Conservation (phyloP, 441 rosid genomes). For the Jatropha podagrica region DNA sequence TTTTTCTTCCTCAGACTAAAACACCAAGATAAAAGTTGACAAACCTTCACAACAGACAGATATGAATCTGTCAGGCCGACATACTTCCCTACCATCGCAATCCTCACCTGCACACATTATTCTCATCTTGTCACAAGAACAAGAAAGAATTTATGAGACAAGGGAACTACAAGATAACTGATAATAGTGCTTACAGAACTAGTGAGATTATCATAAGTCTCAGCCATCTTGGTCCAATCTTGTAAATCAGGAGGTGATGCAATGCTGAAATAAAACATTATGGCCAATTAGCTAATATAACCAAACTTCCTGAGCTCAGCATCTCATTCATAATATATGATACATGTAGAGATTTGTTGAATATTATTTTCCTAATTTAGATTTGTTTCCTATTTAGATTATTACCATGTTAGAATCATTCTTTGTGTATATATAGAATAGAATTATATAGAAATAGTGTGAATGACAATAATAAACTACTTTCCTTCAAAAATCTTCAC, state of each 20-base stretch:
- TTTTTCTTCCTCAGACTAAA: conserved; percentile 16
- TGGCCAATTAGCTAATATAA: conserved; percentile 15
- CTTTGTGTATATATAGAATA: too few relatives aligned
- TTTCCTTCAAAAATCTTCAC: too few relatives aligned
- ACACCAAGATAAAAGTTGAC: not conserved
- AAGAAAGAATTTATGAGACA: conserved; percentile 10
- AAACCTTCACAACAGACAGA: conserved; percentile 82
- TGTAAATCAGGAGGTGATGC: conserved; percentile 56
- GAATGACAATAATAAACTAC: too few relatives aligned
- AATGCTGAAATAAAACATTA: conserved; percentile 37
- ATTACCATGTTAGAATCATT: too few relatives aligned
- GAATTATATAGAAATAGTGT: too few relatives aligned
- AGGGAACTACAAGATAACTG: conserved; percentile 14
- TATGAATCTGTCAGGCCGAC: conserved; percentile 81
- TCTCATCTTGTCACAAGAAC: conserved; percentile 16
- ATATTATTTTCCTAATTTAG: too few relatives aligned
- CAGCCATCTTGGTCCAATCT: conserved; percentile 83
- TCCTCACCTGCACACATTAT: conserved; percentile 53
- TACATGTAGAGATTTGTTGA: not conserved
- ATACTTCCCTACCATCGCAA: conserved; percentile 88
- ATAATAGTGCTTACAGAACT: conserved; percentile 49
- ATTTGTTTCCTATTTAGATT: too few relatives aligned
- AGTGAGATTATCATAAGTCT: conserved; percentile 63
- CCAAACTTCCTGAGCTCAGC: conserved; percentile 8
- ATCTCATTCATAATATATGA: conserved; percentile 10